These are phyloP conservation scores for Bretschneidera sinensis DNA, from an alignment of 345 rosid species.

Conservation along the genomic window DNA sequence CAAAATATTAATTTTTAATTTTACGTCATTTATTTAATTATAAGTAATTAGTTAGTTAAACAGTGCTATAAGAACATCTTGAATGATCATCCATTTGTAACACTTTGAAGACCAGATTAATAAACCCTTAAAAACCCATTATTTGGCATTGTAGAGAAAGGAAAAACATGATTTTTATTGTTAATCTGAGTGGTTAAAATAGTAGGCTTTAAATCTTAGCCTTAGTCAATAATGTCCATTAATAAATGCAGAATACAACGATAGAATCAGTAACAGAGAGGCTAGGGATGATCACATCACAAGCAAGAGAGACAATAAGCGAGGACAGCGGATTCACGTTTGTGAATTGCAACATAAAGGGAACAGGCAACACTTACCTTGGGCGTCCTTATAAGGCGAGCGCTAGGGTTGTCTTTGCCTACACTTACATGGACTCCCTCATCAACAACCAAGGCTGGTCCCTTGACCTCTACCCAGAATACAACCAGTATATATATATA, in stretches of 20 bases:
- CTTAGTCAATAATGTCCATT: background rate
- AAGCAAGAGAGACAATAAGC: constrained; percentile 17
- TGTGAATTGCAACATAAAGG: constrained; percentile 29
- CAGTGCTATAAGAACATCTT: too few species aligned
- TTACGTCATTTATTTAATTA: too few species aligned
- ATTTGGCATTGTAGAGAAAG: too few species aligned
- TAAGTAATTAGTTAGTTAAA: background rate
- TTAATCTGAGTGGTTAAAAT: too few species aligned
- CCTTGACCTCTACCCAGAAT: background rate
- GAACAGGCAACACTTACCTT: constrained; percentile 23
- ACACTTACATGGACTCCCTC: constrained; percentile 23
- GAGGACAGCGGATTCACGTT: constrained; percentile 37
- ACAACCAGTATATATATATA: too few species aligned
- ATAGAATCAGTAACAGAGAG: constrained; percentile 33
- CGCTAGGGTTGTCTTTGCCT: constrained; percentile 27
- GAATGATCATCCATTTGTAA: too few species aligned
- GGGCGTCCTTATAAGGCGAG: constrained; percentile 32
- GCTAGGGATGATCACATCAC: constrained; percentile 45
- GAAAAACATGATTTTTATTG: too few species aligned
- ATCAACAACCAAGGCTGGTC: constrained; percentile 27
- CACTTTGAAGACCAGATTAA: too few species aligned
- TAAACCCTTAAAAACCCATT: too few species aligned
- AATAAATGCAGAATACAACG: constrained; percentile 27
- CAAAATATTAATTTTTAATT: background rate
- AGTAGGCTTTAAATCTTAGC: too few species aligned